Base-by-base conservation (phyloP, 2,329 filamentous ascomycete genomes). In the Fusarium gaditjirri region DNA sequence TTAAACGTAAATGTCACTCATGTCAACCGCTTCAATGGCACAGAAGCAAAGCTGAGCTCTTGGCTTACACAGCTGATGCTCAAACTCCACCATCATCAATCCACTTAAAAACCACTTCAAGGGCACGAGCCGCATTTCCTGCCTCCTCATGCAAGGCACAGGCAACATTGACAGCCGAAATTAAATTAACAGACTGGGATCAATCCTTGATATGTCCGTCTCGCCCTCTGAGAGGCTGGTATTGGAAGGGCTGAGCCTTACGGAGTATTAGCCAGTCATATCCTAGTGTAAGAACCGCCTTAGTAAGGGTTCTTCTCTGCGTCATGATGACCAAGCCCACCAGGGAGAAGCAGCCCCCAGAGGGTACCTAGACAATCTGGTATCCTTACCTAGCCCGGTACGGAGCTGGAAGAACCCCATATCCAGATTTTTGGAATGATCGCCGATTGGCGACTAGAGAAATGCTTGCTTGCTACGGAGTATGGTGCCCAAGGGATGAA, bases 101-200 rank as follows among this genome's bases (percentile, higher is more conserved):
- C 53, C 57, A 68, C 68, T 53, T 50, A 33, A 29, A 29, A 42
- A 60, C 52, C 42, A 47, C 52, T 68, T 62, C 61, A 70, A 59
- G 57, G 70, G 62, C 57, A 47, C 43, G 58, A 66, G 36, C 47
- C 46, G 46, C 68, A 57, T 50, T 56, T 63, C 41, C 58, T 44
- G 54, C 53, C 65, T 50, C 50, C 36, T 73, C 54, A 71, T 73
- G 70, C 55, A 73, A 73, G 70, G 70, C 53, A 73, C 70, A 53
- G 55, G 57, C 50, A 47, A 57, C 66, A 36, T 44, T 33, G 38
- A 23, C 42, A 54, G 23, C 21, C 19, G 35, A 41, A 47, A 36
- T 55, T 43, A 38, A 38, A 55, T 35, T 38, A 19, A 56, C 27
- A 49, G 52, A 58, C 61, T 49, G 39, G 65, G 57, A 54, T 63